Percentiles rank a stretch among this genome's conserved stretches.
Conservation (phyloP, 164 flowering plant species). For the Sextonia rubra region DNA sequence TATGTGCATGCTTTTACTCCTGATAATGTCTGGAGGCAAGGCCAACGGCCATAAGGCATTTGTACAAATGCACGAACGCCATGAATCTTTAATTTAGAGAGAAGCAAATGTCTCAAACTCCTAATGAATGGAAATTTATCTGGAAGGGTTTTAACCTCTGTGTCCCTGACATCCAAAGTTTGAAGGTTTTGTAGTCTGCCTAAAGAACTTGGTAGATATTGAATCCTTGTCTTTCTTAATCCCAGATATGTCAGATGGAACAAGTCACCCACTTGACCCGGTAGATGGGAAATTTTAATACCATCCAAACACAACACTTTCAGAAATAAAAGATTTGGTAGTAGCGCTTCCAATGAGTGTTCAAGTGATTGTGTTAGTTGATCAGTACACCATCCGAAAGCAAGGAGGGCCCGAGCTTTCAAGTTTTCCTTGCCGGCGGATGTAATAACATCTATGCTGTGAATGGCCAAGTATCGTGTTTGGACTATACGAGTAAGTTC, state of each 20-base stretch:
- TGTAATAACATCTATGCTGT: conserved; percentile 11
- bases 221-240: conserved; percentile 27
- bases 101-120: conserved; percentile 31
- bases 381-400: conserved; percentile 3
- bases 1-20: conserved; percentile 13
- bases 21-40: conserved; percentile 18
- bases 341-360: too few relatives aligned
- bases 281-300: conserved; percentile 18
- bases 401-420: conserved; percentile 29
- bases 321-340: conserved; percentile 11
- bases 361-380: not conserved
- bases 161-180: conserved; percentile 32
- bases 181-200: conserved; percentile 32
- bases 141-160: conserved; percentile 23
- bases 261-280: conserved; percentile 18
- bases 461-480: conserved; percentile 22
- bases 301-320: conserved; percentile 36
- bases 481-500: conserved; percentile 3
- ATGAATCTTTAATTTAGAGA: conserved; percentile 19
- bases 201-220: conserved; percentile 32
- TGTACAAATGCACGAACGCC: not conserved
- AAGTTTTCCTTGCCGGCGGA: too few relatives aligned
- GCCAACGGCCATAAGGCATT: conserved; percentile 18
- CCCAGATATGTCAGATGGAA: conserved; percentile 33
- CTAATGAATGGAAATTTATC: conserved; percentile 7